Evolutionary conservation across 257 asterid genomes (phyloP).

Genomic region (Perilla frutescens): DNA sequence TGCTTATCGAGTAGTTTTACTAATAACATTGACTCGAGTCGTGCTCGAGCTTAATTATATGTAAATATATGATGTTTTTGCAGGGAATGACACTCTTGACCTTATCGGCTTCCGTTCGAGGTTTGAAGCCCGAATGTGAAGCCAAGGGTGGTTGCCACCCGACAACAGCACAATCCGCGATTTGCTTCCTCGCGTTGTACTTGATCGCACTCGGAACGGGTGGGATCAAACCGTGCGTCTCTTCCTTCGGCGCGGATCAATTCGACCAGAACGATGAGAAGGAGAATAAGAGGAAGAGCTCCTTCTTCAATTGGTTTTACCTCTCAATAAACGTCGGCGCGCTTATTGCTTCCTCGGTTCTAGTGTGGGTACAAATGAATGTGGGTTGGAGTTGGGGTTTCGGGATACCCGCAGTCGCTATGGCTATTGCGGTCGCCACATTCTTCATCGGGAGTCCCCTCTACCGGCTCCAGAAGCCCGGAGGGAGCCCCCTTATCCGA

Average conservation of each 20-base stretch:
- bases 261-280: slow-evolving; percentile 73
- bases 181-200: slow-evolving; percentile 61
- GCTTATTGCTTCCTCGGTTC: slow-evolving; percentile 73
- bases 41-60: too few species aligned
- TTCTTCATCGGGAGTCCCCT: slow-evolving; percentile 66
- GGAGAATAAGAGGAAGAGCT: slow-evolving; percentile 76
- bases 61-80: background rate
- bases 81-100: slow-evolving; percentile 92
- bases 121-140: slow-evolving; percentile 63
- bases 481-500: slow-evolving; percentile 88
- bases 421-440: slow-evolving; percentile 71
- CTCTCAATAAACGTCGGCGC: slow-evolving; percentile 89
- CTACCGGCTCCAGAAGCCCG: slow-evolving; percentile 76
- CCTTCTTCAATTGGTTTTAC: slow-evolving; percentile 90
- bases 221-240: slow-evolving; percentile 94
- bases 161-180: slow-evolving; percentile 51
- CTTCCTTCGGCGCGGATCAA: slow-evolving; percentile 92
- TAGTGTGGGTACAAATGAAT: slow-evolving; percentile 87
- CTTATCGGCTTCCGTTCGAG: slow-evolving; percentile 62
- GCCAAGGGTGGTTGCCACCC: slow-evolving; percentile 51
- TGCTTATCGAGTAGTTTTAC: too few species aligned
- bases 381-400: slow-evolving; percentile 97
- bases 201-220: slow-evolving; percentile 88
- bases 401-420: slow-evolving; percentile 82
- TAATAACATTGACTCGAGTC: too few species aligned